Evolutionary conservation across 257 asterid species (phyloP), one percentile per base, ranked within the genome.

Genomic region (Ilex aquifolium): DNA sequence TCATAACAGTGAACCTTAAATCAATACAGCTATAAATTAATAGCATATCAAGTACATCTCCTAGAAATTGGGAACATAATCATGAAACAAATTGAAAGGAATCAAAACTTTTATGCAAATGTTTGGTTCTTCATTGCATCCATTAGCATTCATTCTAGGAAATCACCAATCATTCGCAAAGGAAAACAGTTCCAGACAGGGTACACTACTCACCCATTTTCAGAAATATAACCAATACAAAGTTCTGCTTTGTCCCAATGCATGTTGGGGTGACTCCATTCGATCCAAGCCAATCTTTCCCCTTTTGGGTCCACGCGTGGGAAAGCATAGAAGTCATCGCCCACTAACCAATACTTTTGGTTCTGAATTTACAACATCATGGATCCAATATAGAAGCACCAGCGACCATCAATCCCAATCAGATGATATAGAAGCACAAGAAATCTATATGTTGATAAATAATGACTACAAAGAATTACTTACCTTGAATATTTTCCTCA

Each of bases 251-350:
- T 50, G 16, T 50, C 56, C 56, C 56, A 50, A 14, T 13, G 56
- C 56, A 50, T 50, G 56, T 50, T 50, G 56, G 56, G 56, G 56
- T 50, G 56, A 14, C 56, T 14, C 56, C 56, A 50, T n/a, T 50
- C 56, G 16, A 50, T 50, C 56, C 56, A 50, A 50, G 56, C 56
- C 7, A 50, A 50, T 14, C 16, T 9, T 50, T 50, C 16, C 56
- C 56, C 56, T 50, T n/a, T 13, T 13, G 56, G 56, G 21, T 50
- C 56, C 56, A 50, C 13, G 3, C 56, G 56, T 50, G 56, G 56
- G 56, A 50, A 50, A 11, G 56, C 56, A 50, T 50, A 50, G 56
- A 50, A 50, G 21, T 50, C 56, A 50, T 11, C 13, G 7, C 56
- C 27, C 56, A 50, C 56, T n/a, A 50, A 50, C n/a, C 56, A 50